Evolutionary conservation across 345 rosid genomes (phyloP), one percentile per base, ranked within the genome.

Genomic region (Reutealis trisperma): DNA sequence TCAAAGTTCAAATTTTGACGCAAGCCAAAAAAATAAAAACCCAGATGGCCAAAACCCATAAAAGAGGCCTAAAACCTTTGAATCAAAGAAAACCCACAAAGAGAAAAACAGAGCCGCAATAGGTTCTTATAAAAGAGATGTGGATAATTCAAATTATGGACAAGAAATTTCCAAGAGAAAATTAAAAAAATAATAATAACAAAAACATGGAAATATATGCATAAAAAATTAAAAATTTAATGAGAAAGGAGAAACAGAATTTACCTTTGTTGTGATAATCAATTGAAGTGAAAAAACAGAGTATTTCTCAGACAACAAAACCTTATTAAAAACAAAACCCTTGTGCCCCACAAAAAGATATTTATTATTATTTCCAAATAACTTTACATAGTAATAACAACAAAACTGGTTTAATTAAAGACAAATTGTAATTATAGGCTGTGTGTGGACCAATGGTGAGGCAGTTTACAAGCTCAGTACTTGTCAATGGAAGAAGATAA

Each of bases 81-180:
- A 52, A 61, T 52, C 67, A 6, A 49, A 27, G 14, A 5, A 47
- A 6, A 66, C 44, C 74, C 70, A 63, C 72, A 63, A 27, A 57
- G 55, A 57, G 42, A 44, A 52, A 71, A 65, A 51, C 67, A 67
- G 52, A 71, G 75, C 27, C 52, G 14, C 59, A 22, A 52, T 9
- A 63, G 65, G 57, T 60, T 79, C 52, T 69, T 77, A 78, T 72
- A 81, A 25, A 71, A 47, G 83, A 83, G 71, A 72, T 30, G 67
- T 64, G 87, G 93, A 89, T 88, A 87, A 84, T 49, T 57, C 83
- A 70, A 78, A 79, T 60, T 76, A 84, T 74, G 86, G 88, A 70
- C 86, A 77, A 71, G 73, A 86, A 80, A 85, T 75, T 63, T 77
- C 65, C 77, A 41, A 66, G 2, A 68, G 70, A 58, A 63, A 51